Evolutionary conservation across 169 alveolate species (phyloP).

Genomic region (Perkinsus chesapeaki): DNA sequence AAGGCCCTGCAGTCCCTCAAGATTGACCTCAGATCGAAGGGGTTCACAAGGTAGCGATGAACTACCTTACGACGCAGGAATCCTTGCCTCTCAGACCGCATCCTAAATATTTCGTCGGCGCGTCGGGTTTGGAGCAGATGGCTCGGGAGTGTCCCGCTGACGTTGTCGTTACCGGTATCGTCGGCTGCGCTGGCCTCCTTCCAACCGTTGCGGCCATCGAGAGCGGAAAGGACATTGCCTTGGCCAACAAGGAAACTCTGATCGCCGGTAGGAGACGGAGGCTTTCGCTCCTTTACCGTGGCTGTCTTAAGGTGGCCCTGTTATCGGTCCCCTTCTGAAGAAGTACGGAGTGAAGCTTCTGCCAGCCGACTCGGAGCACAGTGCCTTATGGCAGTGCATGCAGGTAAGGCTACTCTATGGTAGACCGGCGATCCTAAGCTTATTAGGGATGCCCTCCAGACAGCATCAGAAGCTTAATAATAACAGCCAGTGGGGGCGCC

Average conservation of each 20-base stretch:
- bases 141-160: slow-evolving; percentile 44
- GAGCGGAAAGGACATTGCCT: slow-evolving; percentile 56
- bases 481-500: slow-evolving; percentile 36
- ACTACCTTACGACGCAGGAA: neutral
- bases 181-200: slow-evolving; percentile 69
- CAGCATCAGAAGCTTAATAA: slow-evolving; percentile 8
- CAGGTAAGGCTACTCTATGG: slow-evolving; percentile 21
- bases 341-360: slow-evolving; percentile 20
- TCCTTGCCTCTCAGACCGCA: neutral
- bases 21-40: neutral
- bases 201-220: slow-evolving; percentile 67
- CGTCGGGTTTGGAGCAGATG: slow-evolving; percentile 40
- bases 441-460: neutral
- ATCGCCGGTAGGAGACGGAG: slow-evolving; percentile 60
- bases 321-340: slow-evolving; percentile 15
- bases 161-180: slow-evolving; percentile 58
- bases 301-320: slow-evolving; percentile 15
- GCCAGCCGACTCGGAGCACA: slow-evolving; percentile 75
- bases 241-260: slow-evolving; percentile 70
- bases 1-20: slow-evolving; percentile 27
- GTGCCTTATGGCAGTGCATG: slow-evolving; percentile 68
- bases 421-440: neutral
- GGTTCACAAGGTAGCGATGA: neutral
- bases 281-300: neutral
- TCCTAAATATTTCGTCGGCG: slow-evolving; percentile 20